Base-by-base conservation (phyloP, 768 basidiomycete genomes). In the Boletellus ananiceps region DNA sequence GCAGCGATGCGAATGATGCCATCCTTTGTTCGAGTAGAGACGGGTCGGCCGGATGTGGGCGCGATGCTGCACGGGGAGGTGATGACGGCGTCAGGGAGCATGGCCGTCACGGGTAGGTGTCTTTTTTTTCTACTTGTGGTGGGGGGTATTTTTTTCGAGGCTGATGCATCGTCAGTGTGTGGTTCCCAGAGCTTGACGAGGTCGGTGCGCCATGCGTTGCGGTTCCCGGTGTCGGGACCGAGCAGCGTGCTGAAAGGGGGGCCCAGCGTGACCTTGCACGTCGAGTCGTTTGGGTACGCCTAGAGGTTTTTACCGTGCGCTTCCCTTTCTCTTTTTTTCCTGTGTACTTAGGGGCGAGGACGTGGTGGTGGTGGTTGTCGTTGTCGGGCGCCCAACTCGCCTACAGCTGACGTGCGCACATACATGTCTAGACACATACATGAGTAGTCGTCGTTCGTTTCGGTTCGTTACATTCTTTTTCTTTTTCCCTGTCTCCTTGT, bases 71-170 rank as follows among this genome's bases (percentile, higher is more conserved):
- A 56, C 2, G 63, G 67, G 13, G 77, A 79, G 51, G 68, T 74
- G 8, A 56, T 38, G 2, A 51, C 52, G 6, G 64, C 66, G 8
- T 55, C 54, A 3, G 78, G 75, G 7, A 62, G 67, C 5, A 66
- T 80, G 57, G 73, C 74, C 8, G 73, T 82, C 23, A 77, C 69
- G 27, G 79, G 80, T 79, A 48, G 8, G 42, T 33, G 73, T 66
- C 1, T 8, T 14, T 32, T 11, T 14, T 13, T 15, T 25, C 4
- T n/a, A 19, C 2, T 8, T 11, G 14, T 35, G 25, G 32, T 27
- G 15, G 31, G 12, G 11, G 6, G 4, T 14, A 6, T 25, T 14
- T 21, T n/a, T 25, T 25, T 7, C 14, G 9, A 29, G 29, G 29
- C 29, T 29, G 29, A 29, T 3, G 11, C 7, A 25, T 15, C 40